Percentiles rank a stretch among this genome's conserved stretches.
phyloP scores from a whole-genome alignment of 257 asterid genomes.

The Anisodus acutangulus region DNA sequence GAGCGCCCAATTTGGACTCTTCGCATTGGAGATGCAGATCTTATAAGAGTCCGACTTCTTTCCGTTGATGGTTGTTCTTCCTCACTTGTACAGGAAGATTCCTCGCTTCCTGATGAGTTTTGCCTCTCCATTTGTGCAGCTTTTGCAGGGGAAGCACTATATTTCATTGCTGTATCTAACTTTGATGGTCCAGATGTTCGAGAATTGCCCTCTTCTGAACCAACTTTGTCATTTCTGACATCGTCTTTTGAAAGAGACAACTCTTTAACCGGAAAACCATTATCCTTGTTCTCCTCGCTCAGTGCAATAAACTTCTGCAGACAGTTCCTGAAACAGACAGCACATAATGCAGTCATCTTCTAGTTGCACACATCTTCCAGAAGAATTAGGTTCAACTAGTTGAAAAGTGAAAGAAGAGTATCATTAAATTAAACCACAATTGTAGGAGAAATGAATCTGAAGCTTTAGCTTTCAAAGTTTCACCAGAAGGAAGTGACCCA shows the following conservation, averaged over 20 bases:
- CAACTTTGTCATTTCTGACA: constrained; percentile 34
- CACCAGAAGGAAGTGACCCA: neutral
- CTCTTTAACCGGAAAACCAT: constrained; percentile 37
- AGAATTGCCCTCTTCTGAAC: constrained; percentile 44
- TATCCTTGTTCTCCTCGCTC: constrained; percentile 41
- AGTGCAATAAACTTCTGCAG: constrained; percentile 57
- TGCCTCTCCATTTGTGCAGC: constrained; percentile 83
- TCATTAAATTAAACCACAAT: neutral
- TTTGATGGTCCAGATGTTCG: constrained; percentile 37
- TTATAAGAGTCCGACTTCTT: constrained; percentile 73
- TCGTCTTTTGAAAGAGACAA: constrained; percentile 29
- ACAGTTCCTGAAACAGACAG: constrained; percentile 61
- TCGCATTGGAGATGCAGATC: constrained; percentile 97
- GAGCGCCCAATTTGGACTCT: constrained; percentile 92
- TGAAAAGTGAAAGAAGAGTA: constrained; percentile 2
- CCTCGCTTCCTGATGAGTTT: constrained; percentile 73
- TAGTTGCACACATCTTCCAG: neutral
- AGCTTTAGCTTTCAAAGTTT: constrained; percentile 1
- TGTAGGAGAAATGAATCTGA: neutral
- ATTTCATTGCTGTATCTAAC: constrained; percentile 57
- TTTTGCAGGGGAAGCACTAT: constrained; percentile 92
- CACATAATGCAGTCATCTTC: neutral
- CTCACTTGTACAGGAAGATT: constrained; percentile 76
- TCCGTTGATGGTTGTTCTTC: constrained; percentile 68
- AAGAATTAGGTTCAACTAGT: neutral